phyloP scores from a whole-genome alignment of 768 basidiomycete genomes.

The Suillus lakei region DNA sequence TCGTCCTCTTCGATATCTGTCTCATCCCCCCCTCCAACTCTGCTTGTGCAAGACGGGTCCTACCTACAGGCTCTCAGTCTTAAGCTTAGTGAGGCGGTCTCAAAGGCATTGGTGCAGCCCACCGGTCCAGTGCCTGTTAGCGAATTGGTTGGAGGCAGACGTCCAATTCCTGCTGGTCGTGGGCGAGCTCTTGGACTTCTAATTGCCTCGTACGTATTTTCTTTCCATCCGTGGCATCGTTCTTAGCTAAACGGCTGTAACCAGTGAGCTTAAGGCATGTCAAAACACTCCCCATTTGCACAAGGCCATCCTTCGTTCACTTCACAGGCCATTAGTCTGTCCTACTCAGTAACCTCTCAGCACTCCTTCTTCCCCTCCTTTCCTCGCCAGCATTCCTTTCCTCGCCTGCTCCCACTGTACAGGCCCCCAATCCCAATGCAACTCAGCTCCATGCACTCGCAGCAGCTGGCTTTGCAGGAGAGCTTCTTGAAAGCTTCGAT shows the following conservation, averaged over 20 bases:
- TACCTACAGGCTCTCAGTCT: conserved; percentile 78
- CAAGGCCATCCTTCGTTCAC: conserved; percentile 70
- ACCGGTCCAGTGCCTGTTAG: conserved; percentile 51
- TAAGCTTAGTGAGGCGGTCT: conserved; percentile 82
- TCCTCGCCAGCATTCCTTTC: conserved; percentile 66
- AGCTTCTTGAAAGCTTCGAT: conserved; percentile 74
- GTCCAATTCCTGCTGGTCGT: conserved; percentile 75
- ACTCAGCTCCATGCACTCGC: conserved; percentile 76
- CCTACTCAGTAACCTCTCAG: conserved; percentile 69
- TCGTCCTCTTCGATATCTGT: conserved; percentile 48
- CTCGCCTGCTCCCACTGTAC: conserved; percentile 53
- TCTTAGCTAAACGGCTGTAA: conserved; percentile 18
- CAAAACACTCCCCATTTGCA: conserved; percentile 66
- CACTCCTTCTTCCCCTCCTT: conserved; percentile 66
- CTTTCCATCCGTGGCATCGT: conserved; percentile 12
- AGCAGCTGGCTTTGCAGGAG: conserved; percentile 71
- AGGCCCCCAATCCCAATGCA: conserved; percentile 58
- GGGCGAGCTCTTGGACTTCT: conserved; percentile 68
- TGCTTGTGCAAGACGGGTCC: conserved; percentile 75
- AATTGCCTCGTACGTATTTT: conserved; percentile 66
- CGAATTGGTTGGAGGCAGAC: conserved; percentile 67
- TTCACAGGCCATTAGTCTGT: conserved; percentile 82
- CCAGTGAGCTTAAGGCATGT: conserved; percentile 71
- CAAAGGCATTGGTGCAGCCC: conserved; percentile 73
- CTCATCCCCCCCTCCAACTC: conserved; percentile 38